Evolutionary conservation across 768 basidiomycete genomes (phyloP).

Genomic region (Artomyces pyxidatus): DNA sequence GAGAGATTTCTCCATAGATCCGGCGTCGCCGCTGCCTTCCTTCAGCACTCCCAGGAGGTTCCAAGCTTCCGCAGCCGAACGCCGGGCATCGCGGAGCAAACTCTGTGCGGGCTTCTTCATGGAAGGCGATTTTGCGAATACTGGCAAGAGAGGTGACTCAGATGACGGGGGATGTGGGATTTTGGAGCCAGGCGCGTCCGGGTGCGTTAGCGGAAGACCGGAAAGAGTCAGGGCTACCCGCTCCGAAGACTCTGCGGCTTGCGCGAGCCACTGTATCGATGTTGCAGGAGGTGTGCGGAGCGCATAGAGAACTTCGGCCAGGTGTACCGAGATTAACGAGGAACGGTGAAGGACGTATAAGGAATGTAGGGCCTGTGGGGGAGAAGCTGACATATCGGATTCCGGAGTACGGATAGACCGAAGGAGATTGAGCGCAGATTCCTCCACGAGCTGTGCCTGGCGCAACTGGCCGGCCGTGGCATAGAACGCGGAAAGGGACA

Average conservation of each 20-base stretch:
- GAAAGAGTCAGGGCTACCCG: constrained; percentile 49
- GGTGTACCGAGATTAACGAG: constrained; percentile 64
- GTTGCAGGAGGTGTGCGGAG: constrained; percentile 30
- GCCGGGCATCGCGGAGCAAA: constrained; percentile 60
- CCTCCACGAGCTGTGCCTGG: constrained; percentile 50
- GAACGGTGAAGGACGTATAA: constrained; percentile 66
- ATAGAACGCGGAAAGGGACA: constrained; percentile 67
- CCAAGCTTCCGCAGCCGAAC: constrained; percentile 71
- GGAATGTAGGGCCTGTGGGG: constrained; percentile 54
- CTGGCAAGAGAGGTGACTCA: constrained; percentile 32
- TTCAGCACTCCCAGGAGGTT: constrained; percentile 60
- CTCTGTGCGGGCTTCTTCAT: constrained; percentile 48
- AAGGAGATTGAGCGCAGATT: constrained; percentile 46
- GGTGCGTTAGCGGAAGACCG: constrained; percentile 29
- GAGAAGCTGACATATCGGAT: constrained; percentile 34
- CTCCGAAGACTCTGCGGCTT: constrained; percentile 63
- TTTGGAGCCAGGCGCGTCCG: constrained; percentile 27
- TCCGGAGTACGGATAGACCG: constrained; percentile 44
- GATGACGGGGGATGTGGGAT: constrained; percentile 31
- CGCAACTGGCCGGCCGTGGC: constrained; percentile 48
- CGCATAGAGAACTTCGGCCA: constrained; percentile 63
- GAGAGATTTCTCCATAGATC: constrained; percentile 35
- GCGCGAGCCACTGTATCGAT: constrained; percentile 48
- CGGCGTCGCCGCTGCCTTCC: constrained; percentile 31
- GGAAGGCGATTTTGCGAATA: constrained; percentile 38